Conservation (phyloP, 2,329 filamentous ascomycete genomes). For the Sporothrix sp. region DNA sequence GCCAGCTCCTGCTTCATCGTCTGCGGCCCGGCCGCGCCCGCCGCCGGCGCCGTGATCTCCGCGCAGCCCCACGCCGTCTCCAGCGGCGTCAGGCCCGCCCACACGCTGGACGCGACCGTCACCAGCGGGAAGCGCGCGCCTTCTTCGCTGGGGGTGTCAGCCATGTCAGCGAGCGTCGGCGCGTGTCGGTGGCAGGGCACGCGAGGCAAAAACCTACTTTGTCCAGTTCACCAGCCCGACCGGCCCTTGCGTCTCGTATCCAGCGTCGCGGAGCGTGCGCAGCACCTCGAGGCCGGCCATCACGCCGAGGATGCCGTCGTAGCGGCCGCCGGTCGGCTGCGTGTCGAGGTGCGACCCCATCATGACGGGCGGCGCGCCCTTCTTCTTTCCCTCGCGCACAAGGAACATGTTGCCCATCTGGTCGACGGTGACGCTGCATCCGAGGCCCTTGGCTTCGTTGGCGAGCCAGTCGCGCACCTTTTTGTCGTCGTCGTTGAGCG, state of each 20-base stretch:
- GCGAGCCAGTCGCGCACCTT: constrained; percentile 66
- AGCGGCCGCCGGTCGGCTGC: constrained; percentile 54
- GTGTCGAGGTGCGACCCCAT: constrained; percentile 62
- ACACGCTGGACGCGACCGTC: constrained; percentile 67
- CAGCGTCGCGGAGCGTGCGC: constrained; percentile 55
- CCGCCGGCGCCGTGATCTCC: constrained; percentile 37
- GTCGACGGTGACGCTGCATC: constrained; percentile 59
- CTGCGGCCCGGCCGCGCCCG: constrained; percentile 38
- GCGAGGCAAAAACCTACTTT: constrained; percentile 41
- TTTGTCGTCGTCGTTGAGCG: constrained; percentile 63
- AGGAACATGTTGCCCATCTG: constrained; percentile 77
- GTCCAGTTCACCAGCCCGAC: constrained; percentile 73
- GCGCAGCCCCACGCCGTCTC: constrained; percentile 49
- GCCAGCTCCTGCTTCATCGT: constrained; percentile 59
- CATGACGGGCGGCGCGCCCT: constrained; percentile 53
- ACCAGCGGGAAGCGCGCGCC: constrained; percentile 69
- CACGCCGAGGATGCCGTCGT: constrained; percentile 71
- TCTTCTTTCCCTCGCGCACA: constrained; percentile 56
- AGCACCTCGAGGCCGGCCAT: constrained; percentile 64
- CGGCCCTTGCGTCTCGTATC: constrained; percentile 57
- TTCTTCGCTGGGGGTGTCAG: constrained; percentile 52
- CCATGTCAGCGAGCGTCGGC: neutral
- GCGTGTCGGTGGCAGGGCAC: neutral
- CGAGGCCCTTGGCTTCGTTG: constrained; percentile 49
- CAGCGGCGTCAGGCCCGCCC: constrained; percentile 57